Percentiles rank a stretch among this genome's conserved stretches.
phyloP scores from a whole-genome alignment of 2,329 filamentous ascomycete species.

The Colletotrichum navitas region DNA sequence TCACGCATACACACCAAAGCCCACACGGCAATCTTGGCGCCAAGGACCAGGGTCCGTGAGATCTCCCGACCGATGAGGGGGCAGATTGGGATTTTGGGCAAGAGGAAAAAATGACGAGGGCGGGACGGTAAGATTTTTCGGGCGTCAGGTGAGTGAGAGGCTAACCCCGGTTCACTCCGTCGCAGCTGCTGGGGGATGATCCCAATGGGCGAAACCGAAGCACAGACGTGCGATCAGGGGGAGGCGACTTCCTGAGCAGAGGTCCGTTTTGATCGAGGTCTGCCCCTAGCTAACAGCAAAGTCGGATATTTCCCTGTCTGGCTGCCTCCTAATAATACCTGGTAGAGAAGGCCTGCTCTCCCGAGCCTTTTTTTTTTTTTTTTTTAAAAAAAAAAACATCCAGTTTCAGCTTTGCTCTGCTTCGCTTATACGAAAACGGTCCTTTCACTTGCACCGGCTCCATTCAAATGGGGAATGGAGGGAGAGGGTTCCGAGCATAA shows the following conservation, averaged over 20 bases:
- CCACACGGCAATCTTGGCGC: conserved; percentile 38
- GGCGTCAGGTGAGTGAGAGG: conserved; percentile 40
- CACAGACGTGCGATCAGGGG: not conserved
- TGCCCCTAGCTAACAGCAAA: not conserved
- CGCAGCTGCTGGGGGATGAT: conserved; percentile 34
- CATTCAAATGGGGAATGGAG: conserved; percentile 13
- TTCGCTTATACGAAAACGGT: not conserved
- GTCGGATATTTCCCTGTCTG: conserved; percentile 9
- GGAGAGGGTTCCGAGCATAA: conserved; percentile 23
- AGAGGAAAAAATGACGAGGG: conserved; percentile 37
- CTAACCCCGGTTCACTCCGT: conserved; percentile 25
- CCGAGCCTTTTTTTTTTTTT: too few relatives aligned
- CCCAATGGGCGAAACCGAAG: conserved; percentile 35
- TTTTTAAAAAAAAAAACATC: too few relatives aligned
- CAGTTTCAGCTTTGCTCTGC: not conserved
- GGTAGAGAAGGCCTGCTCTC: not conserved
- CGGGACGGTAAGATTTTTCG: conserved; percentile 42
- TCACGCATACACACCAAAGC: conserved; percentile 16
- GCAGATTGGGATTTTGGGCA: conserved; percentile 5
- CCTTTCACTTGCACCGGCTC: not conserved
- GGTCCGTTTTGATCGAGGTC: not conserved
- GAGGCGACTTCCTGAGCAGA: not conserved
- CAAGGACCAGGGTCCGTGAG: conserved; percentile 35
- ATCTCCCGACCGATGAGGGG: conserved; percentile 36
- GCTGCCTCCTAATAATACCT: not conserved